Percentiles rank a stretch among this genome's conserved stretches.
These are phyloP conservation scores for Elaeis oleifera DNA, from an alignment of 202 grass and related monocot species.

Conservation along the genomic window DNA sequence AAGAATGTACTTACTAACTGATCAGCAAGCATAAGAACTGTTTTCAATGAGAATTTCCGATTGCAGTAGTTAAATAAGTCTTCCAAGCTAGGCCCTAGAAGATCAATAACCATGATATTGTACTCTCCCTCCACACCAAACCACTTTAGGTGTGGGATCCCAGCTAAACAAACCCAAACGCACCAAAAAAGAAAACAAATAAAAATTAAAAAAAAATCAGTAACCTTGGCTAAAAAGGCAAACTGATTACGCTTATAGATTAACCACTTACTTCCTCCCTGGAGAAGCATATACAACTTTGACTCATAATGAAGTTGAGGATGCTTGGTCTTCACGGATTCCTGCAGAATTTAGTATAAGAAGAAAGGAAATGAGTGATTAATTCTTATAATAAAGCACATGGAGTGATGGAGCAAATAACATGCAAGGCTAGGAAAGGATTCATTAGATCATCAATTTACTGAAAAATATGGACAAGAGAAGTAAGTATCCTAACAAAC, in stretches of 20 bases:
- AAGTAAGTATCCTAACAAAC: no score
- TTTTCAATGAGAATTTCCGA: constrained; percentile 44
- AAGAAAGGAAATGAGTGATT: background rate
- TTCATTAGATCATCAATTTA: no score
- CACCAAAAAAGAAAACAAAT: no score
- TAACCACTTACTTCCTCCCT: constrained; percentile 41
- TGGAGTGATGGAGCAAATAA: no score
- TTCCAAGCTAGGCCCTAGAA: constrained; percentile 46
- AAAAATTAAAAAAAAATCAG: constrained; percentile 3
- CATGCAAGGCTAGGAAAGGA: no score
- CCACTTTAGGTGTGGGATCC: constrained; percentile 50
- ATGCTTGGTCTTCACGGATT: constrained; percentile 40
- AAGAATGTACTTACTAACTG: constrained; percentile 36
- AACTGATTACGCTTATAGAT: background rate
- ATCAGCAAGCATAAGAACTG: constrained; percentile 55
- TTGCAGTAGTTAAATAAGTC: constrained; percentile 54
- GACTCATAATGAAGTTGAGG: constrained; percentile 51
- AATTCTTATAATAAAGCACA: no score
- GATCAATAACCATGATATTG: constrained; percentile 50
- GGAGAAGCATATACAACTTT: constrained; percentile 46
- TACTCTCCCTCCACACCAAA: constrained; percentile 45
- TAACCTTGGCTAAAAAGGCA: background rate
- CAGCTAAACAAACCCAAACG: constrained; percentile 19
- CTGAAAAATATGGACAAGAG: no score
- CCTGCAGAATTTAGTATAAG: constrained; percentile 11